These are phyloP conservation scores for Casuarina glauca DNA, from an alignment of 306 rosid species.

Conservation along the genomic window DNA sequence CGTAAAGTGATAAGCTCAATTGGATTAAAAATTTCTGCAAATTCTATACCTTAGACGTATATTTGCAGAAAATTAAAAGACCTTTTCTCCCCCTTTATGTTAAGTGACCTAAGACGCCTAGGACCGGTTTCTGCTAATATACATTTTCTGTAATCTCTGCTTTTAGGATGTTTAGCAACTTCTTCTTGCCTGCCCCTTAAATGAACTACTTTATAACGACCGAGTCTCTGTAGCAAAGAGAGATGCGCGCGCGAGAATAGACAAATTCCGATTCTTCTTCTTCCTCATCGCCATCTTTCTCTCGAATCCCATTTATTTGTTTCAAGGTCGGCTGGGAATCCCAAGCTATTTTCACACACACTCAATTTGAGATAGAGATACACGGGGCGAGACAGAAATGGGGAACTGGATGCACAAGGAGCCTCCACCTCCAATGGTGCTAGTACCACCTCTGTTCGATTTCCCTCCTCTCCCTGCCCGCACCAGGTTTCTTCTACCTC, in stretches of 20 bases:
- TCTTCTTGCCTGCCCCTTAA: no score
- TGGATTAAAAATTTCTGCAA: no score
- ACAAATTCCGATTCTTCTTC: background rate
- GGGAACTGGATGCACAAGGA: constrained; percentile 48
- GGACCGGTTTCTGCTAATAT: no score
- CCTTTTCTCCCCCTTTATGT: no score
- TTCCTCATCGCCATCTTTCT: background rate
- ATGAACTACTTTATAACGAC: no score
- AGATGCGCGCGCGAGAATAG: constrained; percentile 15
- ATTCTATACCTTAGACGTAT: no score
- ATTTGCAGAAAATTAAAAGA: no score
- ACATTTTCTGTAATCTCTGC: no score
- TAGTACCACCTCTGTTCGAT: constrained; percentile 95
- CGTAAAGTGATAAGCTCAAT: no score
- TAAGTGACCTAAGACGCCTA: no score
- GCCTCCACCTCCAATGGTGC: constrained; percentile 83
- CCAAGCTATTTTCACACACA: constrained; percentile 1
- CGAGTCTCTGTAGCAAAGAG: background rate
- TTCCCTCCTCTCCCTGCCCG: constrained; percentile 96
- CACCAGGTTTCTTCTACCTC: constrained; percentile 44
- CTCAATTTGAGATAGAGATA: background rate
- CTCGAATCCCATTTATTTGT: background rate
- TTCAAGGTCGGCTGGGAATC: constrained; percentile 3
- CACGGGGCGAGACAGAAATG: constrained; percentile 29
- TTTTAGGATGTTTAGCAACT: no score